A percentile compares a stretch with the other conserved stretches of the same genome.
These are phyloP conservation scores for Macroventuria anomochaeta DNA, from an alignment of 2,329 filamentous ascomycete species.

Conservation along the genomic window DNA sequence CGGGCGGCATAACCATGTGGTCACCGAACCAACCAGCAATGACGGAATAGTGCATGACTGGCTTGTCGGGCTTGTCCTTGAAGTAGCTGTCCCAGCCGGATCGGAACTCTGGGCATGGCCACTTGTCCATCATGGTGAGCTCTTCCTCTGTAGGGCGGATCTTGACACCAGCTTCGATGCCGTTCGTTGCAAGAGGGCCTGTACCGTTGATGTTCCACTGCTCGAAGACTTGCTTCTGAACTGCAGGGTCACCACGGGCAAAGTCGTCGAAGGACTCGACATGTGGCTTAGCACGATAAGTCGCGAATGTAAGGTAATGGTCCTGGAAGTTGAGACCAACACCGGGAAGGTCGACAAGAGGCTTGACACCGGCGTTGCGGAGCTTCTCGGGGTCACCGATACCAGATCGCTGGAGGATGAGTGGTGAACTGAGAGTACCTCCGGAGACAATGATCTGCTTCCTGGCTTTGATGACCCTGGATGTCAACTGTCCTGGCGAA, in stretches of 20 bases:
- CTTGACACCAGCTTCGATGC: slow-evolving; percentile 81
- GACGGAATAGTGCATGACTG: slow-evolving; percentile 82
- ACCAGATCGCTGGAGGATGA: slow-evolving; percentile 77
- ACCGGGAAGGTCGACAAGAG: slow-evolving; percentile 72
- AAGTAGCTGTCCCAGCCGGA: slow-evolving; percentile 83
- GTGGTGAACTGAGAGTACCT: slow-evolving; percentile 74
- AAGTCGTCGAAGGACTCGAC: slow-evolving; percentile 84
- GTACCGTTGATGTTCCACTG: slow-evolving; percentile 83
- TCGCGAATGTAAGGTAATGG: slow-evolving; percentile 74
- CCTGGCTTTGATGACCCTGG: slow-evolving; percentile 69
- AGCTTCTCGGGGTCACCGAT: slow-evolving; percentile 77
- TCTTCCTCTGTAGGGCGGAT: slow-evolving; percentile 74
- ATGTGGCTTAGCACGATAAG: slow-evolving; percentile 74
- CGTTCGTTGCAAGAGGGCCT: slow-evolving; percentile 77
- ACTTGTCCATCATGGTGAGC: slow-evolving; percentile 70
- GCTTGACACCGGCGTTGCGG: slow-evolving; percentile 70
- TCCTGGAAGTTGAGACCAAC: slow-evolving; percentile 81
- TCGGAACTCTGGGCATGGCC: slow-evolving; percentile 77
- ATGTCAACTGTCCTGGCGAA: slow-evolving; percentile 58
- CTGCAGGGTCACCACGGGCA: slow-evolving; percentile 72
- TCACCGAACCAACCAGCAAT: slow-evolving; percentile 64
- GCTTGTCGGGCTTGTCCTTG: slow-evolving; percentile 83
- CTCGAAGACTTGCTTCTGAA: slow-evolving; percentile 75
- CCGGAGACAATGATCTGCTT: slow-evolving; percentile 77
- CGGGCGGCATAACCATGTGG: slow-evolving; percentile 69